A percentile compares a stretch with the other conserved stretches of the same genome.
Conservation (phyloP, 2,329 filamentous ascomycete genomes). For the Paecilomyces niveus region DNA sequence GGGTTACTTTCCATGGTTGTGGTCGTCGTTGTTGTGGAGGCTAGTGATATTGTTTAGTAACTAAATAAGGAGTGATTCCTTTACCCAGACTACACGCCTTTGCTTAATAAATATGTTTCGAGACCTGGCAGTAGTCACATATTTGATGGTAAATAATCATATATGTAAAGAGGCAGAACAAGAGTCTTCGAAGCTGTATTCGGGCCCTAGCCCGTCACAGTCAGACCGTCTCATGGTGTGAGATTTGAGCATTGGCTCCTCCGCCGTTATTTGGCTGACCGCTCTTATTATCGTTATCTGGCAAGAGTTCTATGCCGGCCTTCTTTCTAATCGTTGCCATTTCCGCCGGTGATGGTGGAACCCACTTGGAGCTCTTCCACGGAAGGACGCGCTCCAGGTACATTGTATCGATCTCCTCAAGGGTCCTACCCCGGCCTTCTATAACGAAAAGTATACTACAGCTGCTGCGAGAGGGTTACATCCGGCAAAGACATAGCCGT, state of each 20-base stretch:
- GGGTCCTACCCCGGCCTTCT: conserved; percentile 63
- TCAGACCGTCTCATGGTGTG: neutral
- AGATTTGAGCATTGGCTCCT: neutral
- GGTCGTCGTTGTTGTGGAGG: too few relatives aligned
- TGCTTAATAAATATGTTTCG: too few relatives aligned
- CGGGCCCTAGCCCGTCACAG: too few relatives aligned
- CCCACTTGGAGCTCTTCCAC: conserved; percentile 52
- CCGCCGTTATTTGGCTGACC: neutral
- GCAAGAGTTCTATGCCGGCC: neutral
- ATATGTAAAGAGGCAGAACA: too few relatives aligned
- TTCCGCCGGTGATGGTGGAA: conserved; percentile 16
- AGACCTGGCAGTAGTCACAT: too few relatives aligned
- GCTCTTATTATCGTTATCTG: neutral
- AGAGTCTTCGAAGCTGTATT: too few relatives aligned
- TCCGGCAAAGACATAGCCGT: conserved; percentile 71
- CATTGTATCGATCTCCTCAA: conserved; percentile 77
- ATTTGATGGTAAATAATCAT: too few relatives aligned
- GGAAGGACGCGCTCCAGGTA: conserved; percentile 61
- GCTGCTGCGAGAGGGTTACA: conserved; percentile 60
- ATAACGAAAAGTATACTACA: conserved; percentile 72
- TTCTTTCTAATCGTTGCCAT: neutral
- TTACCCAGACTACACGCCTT: too few relatives aligned
- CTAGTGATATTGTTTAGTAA: too few relatives aligned
- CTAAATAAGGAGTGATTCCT: too few relatives aligned
- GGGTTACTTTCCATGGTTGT: too few relatives aligned